Evolutionary conservation across 2,329 filamentous ascomycete species (phyloP).

Genomic region (Paecilomyces variotii): DNA sequence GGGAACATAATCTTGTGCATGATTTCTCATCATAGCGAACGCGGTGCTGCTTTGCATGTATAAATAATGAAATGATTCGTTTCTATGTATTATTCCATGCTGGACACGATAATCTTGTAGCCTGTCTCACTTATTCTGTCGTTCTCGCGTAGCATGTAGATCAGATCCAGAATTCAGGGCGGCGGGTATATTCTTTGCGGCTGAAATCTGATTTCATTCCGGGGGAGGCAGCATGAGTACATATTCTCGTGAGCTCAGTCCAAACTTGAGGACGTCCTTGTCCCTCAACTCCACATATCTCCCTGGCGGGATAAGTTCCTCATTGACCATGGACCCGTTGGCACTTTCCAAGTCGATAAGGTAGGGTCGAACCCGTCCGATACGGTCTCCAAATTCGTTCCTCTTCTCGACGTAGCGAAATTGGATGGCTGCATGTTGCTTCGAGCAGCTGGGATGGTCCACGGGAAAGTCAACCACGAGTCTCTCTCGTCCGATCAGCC

Average conservation of each 20-base stretch:
- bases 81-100: not conserved
- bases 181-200: not conserved
- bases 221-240: constrained; percentile 72
- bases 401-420: constrained; percentile 77
- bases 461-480: constrained; percentile 74
- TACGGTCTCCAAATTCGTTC: constrained; percentile 79
- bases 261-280: constrained; percentile 84
- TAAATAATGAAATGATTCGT: constrained; percentile 1
- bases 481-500: constrained; percentile 77
- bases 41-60: not conserved
- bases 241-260: constrained; percentile 82
- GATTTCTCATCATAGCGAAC: not conserved
- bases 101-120: not conserved
- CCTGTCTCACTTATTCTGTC: not conserved
- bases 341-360: constrained; percentile 88
- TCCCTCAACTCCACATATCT: constrained; percentile 80
- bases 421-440: constrained; percentile 92
- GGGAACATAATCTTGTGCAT: constrained; percentile 4
- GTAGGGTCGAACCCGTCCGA: constrained; percentile 75
- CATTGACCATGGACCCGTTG: constrained; percentile 81
- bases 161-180: not conserved
- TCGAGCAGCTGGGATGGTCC: constrained; percentile 87
- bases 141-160: not conserved
- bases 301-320: constrained; percentile 61
- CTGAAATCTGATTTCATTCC: constrained; percentile 1